Evolutionary conservation across 1,284 basidiomycete genomes (phyloP).

Genomic region (Ustilago trichophora): DNA sequence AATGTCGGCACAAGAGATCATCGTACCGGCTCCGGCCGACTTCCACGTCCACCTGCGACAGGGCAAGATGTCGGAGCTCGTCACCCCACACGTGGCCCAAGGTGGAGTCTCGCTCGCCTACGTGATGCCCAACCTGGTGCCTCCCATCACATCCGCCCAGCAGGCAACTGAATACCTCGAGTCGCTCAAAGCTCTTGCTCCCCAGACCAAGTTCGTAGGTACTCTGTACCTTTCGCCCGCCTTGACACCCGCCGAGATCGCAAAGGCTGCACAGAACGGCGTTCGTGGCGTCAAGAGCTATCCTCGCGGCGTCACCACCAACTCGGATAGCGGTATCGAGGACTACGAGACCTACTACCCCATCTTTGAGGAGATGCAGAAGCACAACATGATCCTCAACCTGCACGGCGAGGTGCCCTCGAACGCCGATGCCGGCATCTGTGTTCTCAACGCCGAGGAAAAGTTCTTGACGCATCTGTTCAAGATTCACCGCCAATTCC

Average conservation of each 20-base stretch:
- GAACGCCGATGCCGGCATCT: constrained; percentile 82
- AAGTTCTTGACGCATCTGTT: constrained; percentile 88
- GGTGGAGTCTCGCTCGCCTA: constrained; percentile 93
- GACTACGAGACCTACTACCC: constrained; percentile 94
- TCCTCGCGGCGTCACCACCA: constrained; percentile 96
- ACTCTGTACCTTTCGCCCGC: constrained; percentile 92
- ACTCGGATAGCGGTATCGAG: constrained; percentile 95
- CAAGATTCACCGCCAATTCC: constrained; percentile 84
- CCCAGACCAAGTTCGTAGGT: constrained; percentile 87
- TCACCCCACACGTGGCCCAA: constrained; percentile 86
- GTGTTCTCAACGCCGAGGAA: constrained; percentile 92
- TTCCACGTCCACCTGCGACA: constrained; percentile 98
- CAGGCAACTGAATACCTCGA: constrained; percentile 83
- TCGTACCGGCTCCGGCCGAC: constrained; percentile 66
- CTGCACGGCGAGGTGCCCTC: constrained; percentile 97
- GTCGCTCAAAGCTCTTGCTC: constrained; percentile 79
- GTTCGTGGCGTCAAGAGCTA: constrained; percentile 89
- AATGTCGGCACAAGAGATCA: constrained; percentile 40
- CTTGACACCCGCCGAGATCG: constrained; percentile 88
- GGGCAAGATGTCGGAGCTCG: constrained; percentile 77
- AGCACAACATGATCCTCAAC: constrained; percentile 91
- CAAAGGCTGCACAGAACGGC: constrained; percentile 73
- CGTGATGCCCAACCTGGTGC: constrained; percentile 97
- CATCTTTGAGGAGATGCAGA: constrained; percentile 93
- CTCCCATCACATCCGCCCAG: constrained; percentile 86